These are phyloP conservation scores for Rhynchospora breviuscula DNA, from an alignment of 176 grass and related monocot species.

Conservation along the genomic window DNA sequence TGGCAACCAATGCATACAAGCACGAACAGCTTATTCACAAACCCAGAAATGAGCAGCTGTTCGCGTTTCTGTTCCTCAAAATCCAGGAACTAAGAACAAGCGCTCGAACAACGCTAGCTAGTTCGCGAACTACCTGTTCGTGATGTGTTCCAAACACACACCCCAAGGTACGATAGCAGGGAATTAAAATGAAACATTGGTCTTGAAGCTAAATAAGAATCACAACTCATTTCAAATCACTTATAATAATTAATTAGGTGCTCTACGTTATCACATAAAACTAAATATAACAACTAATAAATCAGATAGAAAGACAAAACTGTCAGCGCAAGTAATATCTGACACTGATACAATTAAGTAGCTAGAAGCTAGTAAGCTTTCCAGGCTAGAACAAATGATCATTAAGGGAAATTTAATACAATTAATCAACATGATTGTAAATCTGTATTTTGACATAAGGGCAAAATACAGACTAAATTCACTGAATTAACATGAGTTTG, in stretches of 20 bases:
- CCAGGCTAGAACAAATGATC: neutral
- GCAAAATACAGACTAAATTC: neutral
- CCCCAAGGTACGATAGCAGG: neutral
- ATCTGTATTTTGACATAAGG: neutral
- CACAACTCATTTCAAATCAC: neutral
- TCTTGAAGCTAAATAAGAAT: neutral
- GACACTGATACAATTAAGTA: neutral
- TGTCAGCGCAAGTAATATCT: neutral
- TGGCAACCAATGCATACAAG: no score
- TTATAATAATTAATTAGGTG: neutral
- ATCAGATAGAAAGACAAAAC: neutral
- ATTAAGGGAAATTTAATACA: neutral
- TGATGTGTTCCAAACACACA: no score
- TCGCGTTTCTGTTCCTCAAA: no score
- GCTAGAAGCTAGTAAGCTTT: neutral
- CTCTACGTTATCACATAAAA: neutral
- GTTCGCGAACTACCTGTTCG: no score
- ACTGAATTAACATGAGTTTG: conserved; percentile 9
- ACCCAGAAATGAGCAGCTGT: no score
- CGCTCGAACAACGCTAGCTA: no score
- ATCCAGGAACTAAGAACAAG: no score
- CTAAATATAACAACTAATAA: neutral
- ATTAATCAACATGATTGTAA: neutral
- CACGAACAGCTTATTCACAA: no score
- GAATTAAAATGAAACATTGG: neutral